These are phyloP conservation scores for Volvariella surrecta DNA, from an alignment of 1,284 basidiomycete species.

Conservation along the genomic window DNA sequence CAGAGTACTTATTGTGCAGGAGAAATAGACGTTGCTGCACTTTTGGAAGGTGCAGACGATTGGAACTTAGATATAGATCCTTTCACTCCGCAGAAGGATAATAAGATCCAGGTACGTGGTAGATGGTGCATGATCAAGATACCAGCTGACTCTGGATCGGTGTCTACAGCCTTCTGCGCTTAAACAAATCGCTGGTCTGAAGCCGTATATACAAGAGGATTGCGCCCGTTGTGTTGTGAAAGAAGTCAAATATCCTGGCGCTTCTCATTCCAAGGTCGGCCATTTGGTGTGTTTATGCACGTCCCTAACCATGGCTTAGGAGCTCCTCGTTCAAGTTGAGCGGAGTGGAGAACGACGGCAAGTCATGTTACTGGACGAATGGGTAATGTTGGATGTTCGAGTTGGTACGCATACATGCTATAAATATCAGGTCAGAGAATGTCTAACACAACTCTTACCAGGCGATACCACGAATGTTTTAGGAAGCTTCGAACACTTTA, in stretches of 20 bases:
- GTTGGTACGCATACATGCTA: conserved; percentile 31
- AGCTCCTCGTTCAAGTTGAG: conserved; percentile 34
- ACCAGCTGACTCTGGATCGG: too few species aligned
- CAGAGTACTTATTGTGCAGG: conserved; percentile 16
- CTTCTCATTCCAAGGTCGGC: not conserved
- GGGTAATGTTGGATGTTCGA: conserved; percentile 49
- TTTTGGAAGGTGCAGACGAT: conserved; percentile 49
- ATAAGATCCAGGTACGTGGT: conserved; percentile 16
- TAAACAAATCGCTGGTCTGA: conserved; percentile 9
- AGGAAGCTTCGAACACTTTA: conserved; percentile 35
- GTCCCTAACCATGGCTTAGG: conserved; percentile 17
- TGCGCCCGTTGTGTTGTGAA: conserved; percentile 47
- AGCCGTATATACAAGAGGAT: conserved; percentile 6
- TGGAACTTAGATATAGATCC: conserved; percentile 45
- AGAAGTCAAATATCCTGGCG: conserved; percentile 10
- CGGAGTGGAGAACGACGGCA: conserved; percentile 27
- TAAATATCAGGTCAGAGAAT: not conserved
- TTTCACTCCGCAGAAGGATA: conserved; percentile 32
- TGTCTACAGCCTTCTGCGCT: conserved; percentile 7
- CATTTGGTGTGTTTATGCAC: not conserved
- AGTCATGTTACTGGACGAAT: conserved; percentile 61
- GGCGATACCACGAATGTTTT: conserved; percentile 78
- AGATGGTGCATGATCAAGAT: conserved; percentile 9
- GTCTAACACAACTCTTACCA: conserved; percentile 16
- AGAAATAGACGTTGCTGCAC: conserved; percentile 28